Conservation (phyloP, 2,329 filamentous ascomycete species). For the Colletotrichum salicis region DNA sequence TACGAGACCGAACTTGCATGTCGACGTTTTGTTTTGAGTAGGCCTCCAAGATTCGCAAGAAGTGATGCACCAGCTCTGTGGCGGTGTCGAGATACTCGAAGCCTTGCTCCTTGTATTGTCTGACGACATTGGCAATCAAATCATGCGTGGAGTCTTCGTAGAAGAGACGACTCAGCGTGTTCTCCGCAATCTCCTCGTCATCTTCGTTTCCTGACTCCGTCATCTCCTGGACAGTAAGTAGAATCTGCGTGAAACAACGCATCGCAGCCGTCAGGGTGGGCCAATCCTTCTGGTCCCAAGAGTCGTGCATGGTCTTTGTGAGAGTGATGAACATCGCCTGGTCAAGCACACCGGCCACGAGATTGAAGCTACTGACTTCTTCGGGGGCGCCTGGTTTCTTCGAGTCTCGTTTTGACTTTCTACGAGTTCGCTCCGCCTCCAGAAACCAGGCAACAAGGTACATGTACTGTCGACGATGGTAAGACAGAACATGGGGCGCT, state of each 20-base stretch:
- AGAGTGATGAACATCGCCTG: slow-evolving; percentile 95
- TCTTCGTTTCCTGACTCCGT: slow-evolving; percentile 83
- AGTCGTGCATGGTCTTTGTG: slow-evolving; percentile 82
- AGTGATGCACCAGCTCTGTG: slow-evolving; percentile 91
- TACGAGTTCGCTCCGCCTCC: slow-evolving; percentile 81
- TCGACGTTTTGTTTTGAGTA: slow-evolving; percentile 97
- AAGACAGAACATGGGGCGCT: slow-evolving; percentile 80
- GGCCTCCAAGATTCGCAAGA: slow-evolving; percentile 87
- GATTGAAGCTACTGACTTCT: slow-evolving; percentile 80
- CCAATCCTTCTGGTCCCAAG: slow-evolving; percentile 87
- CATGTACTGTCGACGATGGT: slow-evolving; percentile 88
- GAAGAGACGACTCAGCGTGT: slow-evolving; percentile 96
- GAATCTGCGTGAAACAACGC: slow-evolving; percentile 93
- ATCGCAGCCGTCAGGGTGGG: slow-evolving; percentile 86
- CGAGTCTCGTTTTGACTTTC: slow-evolving; percentile 67
- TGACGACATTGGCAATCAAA: slow-evolving; percentile 80
- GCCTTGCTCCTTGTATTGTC: slow-evolving; percentile 91
- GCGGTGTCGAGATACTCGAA: slow-evolving; percentile 93
- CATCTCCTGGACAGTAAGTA: slow-evolving; percentile 95
- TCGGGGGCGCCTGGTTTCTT: slow-evolving; percentile 55
- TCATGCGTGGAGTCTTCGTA: slow-evolving; percentile 98
- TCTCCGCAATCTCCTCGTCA: slow-evolving; percentile 98
- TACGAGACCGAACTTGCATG: slow-evolving; percentile 88
- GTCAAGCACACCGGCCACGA: slow-evolving; percentile 89
- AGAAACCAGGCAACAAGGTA: slow-evolving; percentile 95